These are phyloP conservation scores for Stenogyne calaminthoides DNA, from an alignment of 305 asterid genomes.

Conservation along the genomic window DNA sequence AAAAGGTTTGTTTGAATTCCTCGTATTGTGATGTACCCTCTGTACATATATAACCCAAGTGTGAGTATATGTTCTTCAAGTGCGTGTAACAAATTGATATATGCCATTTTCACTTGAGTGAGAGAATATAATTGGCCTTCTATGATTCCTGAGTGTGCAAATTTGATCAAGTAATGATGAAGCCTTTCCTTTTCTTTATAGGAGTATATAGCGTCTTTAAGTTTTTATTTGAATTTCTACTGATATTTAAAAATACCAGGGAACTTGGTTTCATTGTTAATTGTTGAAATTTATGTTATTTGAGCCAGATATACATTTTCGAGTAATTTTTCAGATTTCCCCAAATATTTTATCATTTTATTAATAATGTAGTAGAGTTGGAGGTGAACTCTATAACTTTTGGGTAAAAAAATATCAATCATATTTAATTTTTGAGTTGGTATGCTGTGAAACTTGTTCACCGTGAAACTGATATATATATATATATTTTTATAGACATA, in stretches of 20 bases:
- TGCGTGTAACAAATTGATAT: not conserved
- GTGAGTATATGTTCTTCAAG: conserved; percentile 19
- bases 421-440: no score
- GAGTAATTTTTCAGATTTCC: no score
- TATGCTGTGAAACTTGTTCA: no score
- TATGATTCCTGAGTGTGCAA: not conserved
- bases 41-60: conserved; percentile 23
- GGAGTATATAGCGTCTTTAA: not conserved
- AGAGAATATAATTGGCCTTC: not conserved
- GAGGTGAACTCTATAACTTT: no score
- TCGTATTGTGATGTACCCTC: not conserved
- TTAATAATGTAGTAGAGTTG: no score
- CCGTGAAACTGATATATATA: no score
- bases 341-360: no score
- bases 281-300: no score
- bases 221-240: not conserved
- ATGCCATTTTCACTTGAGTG: not conserved
- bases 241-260: not conserved
- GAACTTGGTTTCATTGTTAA: not conserved
- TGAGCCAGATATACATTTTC: no score
- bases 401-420: no score
- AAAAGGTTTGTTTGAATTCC: not conserved
- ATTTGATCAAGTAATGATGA: not conserved
- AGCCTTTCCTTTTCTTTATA: not conserved
- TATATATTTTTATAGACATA: no score